These are phyloP conservation scores for Trypanosomatidae sp. DNA, from an alignment of 208 protist genomes.

Conservation along the genomic window DNA sequence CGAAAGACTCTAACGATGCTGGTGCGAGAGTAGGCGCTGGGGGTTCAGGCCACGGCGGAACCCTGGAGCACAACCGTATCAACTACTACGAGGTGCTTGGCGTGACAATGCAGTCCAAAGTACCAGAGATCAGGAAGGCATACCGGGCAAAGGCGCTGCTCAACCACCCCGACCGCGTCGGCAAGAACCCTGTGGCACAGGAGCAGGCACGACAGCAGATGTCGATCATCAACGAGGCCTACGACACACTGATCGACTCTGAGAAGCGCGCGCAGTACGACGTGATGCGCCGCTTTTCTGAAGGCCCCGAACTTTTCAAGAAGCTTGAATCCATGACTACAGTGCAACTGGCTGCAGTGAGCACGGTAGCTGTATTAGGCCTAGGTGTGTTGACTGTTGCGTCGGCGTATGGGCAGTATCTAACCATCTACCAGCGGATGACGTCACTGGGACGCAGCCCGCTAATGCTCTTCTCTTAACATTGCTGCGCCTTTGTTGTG, in stretches of 20 bases:
- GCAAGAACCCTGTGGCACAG: conserved; percentile 39
- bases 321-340: conserved; percentile 39
- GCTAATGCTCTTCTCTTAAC: conserved; percentile 13
- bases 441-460: conserved; percentile 23
- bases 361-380: conserved; percentile 23
- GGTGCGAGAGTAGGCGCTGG: not conserved
- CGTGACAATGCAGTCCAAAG: conserved; percentile 45
- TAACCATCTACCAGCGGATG: conserved; percentile 42
- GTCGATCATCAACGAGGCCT: conserved; percentile 79
- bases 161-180: conserved; percentile 73
- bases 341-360: conserved; percentile 22
- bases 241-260: conserved; percentile 66
- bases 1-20: not conserved
- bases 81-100: conserved; percentile 69
- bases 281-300: conserved; percentile 25
- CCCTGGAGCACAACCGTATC: not conserved
- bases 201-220: conserved; percentile 55
- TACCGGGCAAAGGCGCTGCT: conserved; percentile 58
- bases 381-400: conserved; percentile 14
- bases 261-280: conserved; percentile 71
- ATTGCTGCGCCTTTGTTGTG: too few relatives aligned
- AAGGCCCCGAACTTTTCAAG: conserved; percentile 32
- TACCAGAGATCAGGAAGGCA: conserved; percentile 66
- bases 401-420: conserved; percentile 45
- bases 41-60: not conserved